Base-by-base conservation (phyloP, 169 alveolate genomes). In the Cryptosporidium canis region DNA sequence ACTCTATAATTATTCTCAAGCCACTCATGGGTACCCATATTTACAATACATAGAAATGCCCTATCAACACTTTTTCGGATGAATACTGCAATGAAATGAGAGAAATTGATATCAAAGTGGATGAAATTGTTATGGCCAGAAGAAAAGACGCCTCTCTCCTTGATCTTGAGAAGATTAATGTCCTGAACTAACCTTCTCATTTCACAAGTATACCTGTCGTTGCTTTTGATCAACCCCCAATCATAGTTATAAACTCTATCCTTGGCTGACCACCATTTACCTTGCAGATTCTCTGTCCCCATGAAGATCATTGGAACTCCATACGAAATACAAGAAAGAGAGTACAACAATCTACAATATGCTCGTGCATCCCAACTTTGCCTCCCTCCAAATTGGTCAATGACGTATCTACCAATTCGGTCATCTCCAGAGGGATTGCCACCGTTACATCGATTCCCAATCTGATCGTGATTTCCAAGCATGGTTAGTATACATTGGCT, bases 391-490 rank as follows among this genome's bases (percentile, higher is more conserved):
- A 85, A 82, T 24, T 77, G 83, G 31, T 90, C 87, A 21, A 91
- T 87, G 0, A 85, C 35, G 44, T 85, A 91, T 67, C 91, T 67
- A 8, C 83, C 92, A 35, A 77, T 55, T 12, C 85, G 67, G 41
- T 84, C 85, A 67, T 84, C 85, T 11, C 83, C 91, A 51, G 39
- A 39, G 24, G 83, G 83, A 58, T 12, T 35, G 35, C 33, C 56
- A 16, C 87, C 91, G 35, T 65, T 77, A 77, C 35, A 47, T 48
- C 85, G 83, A 53, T 85, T 91, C 21, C 93, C 93, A 24, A 83
- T 83, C 16, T 91, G 93, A 29, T 91, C 93, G 65, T 91, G 93
- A 47, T 87, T 85, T 0, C 93, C 93, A 11, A 91, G 63, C 85
- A 91, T 72, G 21, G 92, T 85, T 68, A 85, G 70, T 14, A 82